Conservation (phyloP, 768 basidiomycete genomes). For the Suillus subalutaceus region DNA sequence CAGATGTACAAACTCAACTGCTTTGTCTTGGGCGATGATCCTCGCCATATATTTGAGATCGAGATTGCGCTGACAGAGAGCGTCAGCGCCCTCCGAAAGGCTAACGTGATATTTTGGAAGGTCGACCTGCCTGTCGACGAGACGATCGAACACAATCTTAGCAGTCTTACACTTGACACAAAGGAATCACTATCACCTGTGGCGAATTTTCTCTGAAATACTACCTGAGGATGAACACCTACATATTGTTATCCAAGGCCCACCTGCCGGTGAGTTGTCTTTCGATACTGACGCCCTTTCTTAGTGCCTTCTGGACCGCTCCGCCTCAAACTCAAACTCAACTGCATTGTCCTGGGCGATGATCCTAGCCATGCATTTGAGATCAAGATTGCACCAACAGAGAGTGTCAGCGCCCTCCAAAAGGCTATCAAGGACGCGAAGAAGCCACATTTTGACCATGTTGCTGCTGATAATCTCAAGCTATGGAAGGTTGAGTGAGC, state of each 20-base stretch:
- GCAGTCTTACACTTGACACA: neutral
- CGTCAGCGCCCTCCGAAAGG: neutral
- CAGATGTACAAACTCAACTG: neutral
- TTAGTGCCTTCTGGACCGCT: too few species aligned
- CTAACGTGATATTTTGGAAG: neutral
- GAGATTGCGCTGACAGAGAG: neutral
- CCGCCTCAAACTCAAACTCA: neutral
- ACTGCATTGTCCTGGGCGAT: neutral
- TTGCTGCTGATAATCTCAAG: neutral
- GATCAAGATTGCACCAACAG: neutral
- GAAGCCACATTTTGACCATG: neutral
- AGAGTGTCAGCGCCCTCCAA: neutral
- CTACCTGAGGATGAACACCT: too few species aligned
- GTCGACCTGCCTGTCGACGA: neutral
- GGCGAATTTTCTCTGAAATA: too few species aligned
- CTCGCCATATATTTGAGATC: neutral
- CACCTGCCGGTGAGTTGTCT: neutral
- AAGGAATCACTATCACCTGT: neutral
- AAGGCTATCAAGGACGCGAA: neutral
- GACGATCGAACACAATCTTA: neutral
- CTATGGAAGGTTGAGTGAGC: neutral
- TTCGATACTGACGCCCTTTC: neutral
- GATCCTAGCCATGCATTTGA: neutral
- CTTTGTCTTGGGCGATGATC: neutral
- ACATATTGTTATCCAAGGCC: slow-evolving; percentile 6